Conservation (phyloP, 495 filamentous ascomycete species). For the Penicillium silybi region DNA sequence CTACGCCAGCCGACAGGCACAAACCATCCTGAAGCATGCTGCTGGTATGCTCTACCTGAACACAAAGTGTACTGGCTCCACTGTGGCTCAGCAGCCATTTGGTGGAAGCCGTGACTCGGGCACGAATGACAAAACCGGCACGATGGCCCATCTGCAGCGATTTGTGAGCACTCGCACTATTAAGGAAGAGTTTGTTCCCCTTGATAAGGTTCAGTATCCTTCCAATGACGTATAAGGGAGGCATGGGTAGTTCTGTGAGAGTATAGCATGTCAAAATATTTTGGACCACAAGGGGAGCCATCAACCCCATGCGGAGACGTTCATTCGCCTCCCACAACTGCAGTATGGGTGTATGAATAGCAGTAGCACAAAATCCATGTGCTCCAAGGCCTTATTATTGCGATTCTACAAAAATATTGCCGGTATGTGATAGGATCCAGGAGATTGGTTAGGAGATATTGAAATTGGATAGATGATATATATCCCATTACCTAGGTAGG, state of each 20-base stretch:
- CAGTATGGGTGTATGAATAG: too few species aligned
- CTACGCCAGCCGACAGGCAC: conserved; percentile 58
- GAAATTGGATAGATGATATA: too few species aligned
- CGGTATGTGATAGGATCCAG: too few species aligned
- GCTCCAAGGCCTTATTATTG: too few species aligned
- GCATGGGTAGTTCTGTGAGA: neutral
- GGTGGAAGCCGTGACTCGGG: conserved; percentile 71
- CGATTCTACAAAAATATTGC: too few species aligned
- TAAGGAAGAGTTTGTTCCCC: conserved; percentile 70
- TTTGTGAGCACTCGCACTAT: conserved; percentile 72
- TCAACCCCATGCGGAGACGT: too few species aligned
- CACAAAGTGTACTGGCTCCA: conserved; percentile 76
- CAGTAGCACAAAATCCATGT: too few species aligned
- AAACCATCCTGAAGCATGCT: conserved; percentile 64
- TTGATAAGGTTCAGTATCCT: conserved; percentile 60
- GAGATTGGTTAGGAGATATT: too few species aligned
- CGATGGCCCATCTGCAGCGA: conserved; percentile 57
- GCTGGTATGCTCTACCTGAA: conserved; percentile 83
- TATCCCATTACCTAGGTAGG: too few species aligned
- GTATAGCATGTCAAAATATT: neutral
- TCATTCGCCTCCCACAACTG: too few species aligned
- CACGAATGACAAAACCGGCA: conserved; percentile 79
- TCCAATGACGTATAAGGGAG: conserved; percentile 49
- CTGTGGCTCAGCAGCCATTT: conserved; percentile 81
- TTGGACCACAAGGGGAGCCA: too few species aligned